Percentiles rank a stretch among this genome's conserved stretches.
phyloP scores from a whole-genome alignment of 139 green algal species.

The Nannochloris sp. region DNA sequence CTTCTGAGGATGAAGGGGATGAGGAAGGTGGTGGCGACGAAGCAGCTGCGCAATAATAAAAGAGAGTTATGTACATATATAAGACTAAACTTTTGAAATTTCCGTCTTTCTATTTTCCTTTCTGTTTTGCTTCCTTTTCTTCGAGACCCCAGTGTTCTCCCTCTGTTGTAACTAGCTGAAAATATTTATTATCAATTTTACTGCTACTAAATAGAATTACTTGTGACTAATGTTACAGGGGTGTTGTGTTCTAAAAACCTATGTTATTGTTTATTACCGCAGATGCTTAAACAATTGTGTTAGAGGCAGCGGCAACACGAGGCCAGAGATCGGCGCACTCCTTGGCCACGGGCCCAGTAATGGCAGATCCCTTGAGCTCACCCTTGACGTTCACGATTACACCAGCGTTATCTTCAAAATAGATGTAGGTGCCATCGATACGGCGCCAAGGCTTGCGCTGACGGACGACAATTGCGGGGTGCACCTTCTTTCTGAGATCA shows the following conservation, averaged over 20 bases:
- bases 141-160: no score
- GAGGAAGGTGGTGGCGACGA: background rate
- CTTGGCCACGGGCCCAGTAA: constrained; percentile 98
- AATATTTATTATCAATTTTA: no score
- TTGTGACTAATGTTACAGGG: no score
- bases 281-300: constrained; percentile 98
- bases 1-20: background rate
- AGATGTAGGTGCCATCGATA: constrained; percentile 98
- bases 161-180: no score
- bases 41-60: no score
- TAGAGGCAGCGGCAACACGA: constrained; percentile 94
- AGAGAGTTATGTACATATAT: no score
- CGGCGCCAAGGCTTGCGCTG: constrained; percentile 97
- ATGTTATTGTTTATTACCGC: no score
- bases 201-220: no score
- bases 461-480: constrained; percentile 91
- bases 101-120: no score
- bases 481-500: constrained; percentile 98
- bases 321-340: constrained; percentile 99
- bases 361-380: constrained; percentile 99
- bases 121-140: no score
- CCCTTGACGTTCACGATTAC: constrained; percentile 99
- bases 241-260: no score
- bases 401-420: constrained; percentile 99
- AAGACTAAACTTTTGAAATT: no score